Conservation (phyloP, 768 basidiomycete genomes). For the Leccinum broughii region DNA sequence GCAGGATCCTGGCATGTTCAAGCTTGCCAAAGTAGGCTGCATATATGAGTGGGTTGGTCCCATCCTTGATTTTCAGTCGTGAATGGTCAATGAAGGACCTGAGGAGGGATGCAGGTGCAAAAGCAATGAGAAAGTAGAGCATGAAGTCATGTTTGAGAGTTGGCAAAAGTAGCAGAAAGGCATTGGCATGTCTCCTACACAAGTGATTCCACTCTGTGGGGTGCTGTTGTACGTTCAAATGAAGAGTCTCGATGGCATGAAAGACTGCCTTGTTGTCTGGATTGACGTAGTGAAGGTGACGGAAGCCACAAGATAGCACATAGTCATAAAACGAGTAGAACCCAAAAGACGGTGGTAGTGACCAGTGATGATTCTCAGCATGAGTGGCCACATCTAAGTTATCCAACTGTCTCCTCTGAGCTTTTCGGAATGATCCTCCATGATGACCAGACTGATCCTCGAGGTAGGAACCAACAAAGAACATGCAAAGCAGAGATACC, state of each 20-base stretch:
- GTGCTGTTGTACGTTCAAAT: neutral
- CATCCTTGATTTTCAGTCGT: neutral
- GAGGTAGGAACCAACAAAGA: fast-evolving
- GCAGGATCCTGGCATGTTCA: neutral
- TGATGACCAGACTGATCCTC: neutral
- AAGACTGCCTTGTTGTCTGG: neutral
- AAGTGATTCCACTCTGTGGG: neutral
- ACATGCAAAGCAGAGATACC: neutral
- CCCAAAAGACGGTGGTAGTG: fast-evolving
- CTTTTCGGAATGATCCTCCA: neutral
- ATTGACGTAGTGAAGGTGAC: neutral
- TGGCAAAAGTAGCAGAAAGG: too few relatives aligned
- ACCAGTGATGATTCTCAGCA: neutral
- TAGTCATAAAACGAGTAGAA: neutral
- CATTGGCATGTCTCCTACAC: neutral
- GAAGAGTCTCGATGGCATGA: neutral
- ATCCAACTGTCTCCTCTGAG: too few relatives aligned
- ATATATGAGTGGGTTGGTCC: neutral
- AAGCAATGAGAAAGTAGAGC: neutral
- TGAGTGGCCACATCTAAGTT: too few relatives aligned
- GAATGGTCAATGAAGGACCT: neutral
- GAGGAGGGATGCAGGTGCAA: neutral
- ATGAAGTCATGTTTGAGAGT: neutral
- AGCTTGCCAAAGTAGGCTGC: neutral
- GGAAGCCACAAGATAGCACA: neutral